A percentile compares a stretch with the other conserved stretches of the same genome.
Conservation (phyloP, 371 early-diverging fungal genomes). For the Rhizopus microsporus region DNA sequence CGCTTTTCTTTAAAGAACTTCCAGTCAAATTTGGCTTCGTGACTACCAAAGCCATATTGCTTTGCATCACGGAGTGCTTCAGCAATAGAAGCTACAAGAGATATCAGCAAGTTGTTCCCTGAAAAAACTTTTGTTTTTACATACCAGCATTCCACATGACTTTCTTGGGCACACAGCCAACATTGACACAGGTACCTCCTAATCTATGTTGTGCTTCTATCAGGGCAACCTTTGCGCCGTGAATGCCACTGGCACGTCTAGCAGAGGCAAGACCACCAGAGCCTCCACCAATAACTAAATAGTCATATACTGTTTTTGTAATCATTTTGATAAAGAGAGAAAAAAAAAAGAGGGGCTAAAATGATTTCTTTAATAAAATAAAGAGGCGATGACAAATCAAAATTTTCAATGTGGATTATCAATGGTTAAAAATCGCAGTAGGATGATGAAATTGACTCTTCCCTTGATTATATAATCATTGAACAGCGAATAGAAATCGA, state of each 20-base stretch:
- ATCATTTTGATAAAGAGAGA: background rate
- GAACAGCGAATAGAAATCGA: too few relatives aligned
- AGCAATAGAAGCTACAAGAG: slow-evolving; percentile 70
- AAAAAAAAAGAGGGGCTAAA: slow-evolving; percentile 1
- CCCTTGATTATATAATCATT: too few relatives aligned
- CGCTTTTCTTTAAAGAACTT: slow-evolving; percentile 82
- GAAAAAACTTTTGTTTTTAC: background rate
- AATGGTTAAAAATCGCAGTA: too few relatives aligned
- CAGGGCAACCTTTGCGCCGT: slow-evolving; percentile 91
- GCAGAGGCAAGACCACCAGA: slow-evolving; percentile 92
- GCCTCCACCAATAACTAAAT: slow-evolving; percentile 91
- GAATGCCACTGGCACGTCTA: slow-evolving; percentile 83
- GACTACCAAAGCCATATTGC: slow-evolving; percentile 84
- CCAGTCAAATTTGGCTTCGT: slow-evolving; percentile 66
- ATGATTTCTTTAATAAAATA: too few relatives aligned
- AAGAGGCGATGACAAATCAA: background rate
- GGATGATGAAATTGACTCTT: too few relatives aligned
- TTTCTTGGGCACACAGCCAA: slow-evolving; percentile 99
- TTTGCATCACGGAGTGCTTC: slow-evolving; percentile 87
- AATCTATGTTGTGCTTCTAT: slow-evolving; percentile 83
- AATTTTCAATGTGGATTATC: too few relatives aligned
- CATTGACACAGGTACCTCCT: slow-evolving; percentile 97
- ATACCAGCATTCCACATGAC: slow-evolving; percentile 94
- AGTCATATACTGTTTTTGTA: slow-evolving; percentile 68
- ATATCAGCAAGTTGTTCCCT: background rate